Evolutionary conservation across 106 monocot species (phyloP), one percentile per base, ranked within the genome.

Genomic region (Triglochin maritima): DNA sequence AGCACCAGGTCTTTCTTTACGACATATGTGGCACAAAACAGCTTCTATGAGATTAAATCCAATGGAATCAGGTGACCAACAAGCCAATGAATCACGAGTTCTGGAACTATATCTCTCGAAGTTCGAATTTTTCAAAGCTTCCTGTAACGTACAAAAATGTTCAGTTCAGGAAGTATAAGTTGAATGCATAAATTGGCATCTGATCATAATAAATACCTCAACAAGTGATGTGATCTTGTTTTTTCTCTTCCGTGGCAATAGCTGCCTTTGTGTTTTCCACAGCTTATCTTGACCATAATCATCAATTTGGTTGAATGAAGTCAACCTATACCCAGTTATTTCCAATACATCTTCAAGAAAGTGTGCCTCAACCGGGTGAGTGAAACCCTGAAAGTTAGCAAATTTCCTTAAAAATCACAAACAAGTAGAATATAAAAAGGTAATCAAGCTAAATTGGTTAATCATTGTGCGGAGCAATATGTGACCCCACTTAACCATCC

Each of bases 241-340:
- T 72, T 98, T 98, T 48, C 98, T 82, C 71, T 98, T 98, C 47
- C 98, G 75, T 59, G 91, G 88, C 44, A 80, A 43, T 53, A 98
- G 73, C 67, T 98, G 98, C 70, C 82, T 81, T 74, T 92, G 98
- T 63, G 98, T 98, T 77, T 98, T 98, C 98, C 98, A 98, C 68
- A 98, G 44, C 79, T 98, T 98, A 45, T 98, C 98, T 84, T 98
- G 91, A 48, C 98, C 98, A 76, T 91, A 98, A 81, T 98, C 92
- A 81, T 98, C 98, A 50, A 92, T 63, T 88, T 98, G 98, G 70
- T 98, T 98, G 46, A 86, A 82, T 66, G 88, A 84, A 52, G 88
- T 92, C 69, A 98, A 62, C 61, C 84, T 98, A 68, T 92, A 98
- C 72, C 98, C 98, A 66, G 88, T 88, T 49, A 78, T 86, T 75